Percentiles rank a stretch among this genome's conserved stretches.
These are phyloP conservation scores for Quercus rubra DNA, from an alignment of 306 rosid genomes.

Conservation along the genomic window DNA sequence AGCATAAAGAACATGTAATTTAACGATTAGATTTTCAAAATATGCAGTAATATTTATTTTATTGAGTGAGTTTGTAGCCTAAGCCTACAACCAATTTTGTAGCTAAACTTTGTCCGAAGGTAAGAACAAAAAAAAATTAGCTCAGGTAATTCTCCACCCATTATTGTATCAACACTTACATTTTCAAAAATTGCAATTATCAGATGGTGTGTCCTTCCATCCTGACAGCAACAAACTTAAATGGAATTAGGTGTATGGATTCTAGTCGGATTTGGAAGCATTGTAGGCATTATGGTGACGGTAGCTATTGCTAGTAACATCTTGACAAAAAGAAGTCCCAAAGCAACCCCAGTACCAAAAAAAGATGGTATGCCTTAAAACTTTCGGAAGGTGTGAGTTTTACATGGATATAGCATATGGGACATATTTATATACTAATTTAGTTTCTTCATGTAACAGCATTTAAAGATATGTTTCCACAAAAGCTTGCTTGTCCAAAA, in stretches of 20 bases:
- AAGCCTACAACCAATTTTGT: too few species aligned
- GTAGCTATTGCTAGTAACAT: constrained; percentile 9
- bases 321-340: constrained; percentile 16
- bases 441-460: not conserved
- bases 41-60: too few species aligned
- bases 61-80: too few species aligned
- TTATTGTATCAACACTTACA: not conserved
- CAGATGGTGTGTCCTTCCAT: constrained; percentile 3
- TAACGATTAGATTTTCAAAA: too few species aligned
- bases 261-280: constrained; percentile 29
- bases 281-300: constrained; percentile 12
- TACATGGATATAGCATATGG: not conserved
- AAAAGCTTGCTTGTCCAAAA: constrained; percentile 35
- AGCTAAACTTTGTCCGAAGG: not conserved
- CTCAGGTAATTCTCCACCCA: constrained; percentile 26
- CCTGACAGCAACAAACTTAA: not conserved
- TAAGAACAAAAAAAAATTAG: not conserved
- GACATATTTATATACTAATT: not conserved
- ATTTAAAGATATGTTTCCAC: constrained; percentile 20
- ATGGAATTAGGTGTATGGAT: constrained; percentile 34
- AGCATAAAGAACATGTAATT: too few species aligned
- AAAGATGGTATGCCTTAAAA: constrained; percentile 22
- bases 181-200: constrained; percentile 3
- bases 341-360: constrained; percentile 17
- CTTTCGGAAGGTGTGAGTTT: not conserved